A percentile compares a stretch with the other conserved stretches of the same genome.
Evolutionary conservation across 2,329 filamentous ascomycete species (phyloP).

Genomic region (Hypoxylon sp.): DNA sequence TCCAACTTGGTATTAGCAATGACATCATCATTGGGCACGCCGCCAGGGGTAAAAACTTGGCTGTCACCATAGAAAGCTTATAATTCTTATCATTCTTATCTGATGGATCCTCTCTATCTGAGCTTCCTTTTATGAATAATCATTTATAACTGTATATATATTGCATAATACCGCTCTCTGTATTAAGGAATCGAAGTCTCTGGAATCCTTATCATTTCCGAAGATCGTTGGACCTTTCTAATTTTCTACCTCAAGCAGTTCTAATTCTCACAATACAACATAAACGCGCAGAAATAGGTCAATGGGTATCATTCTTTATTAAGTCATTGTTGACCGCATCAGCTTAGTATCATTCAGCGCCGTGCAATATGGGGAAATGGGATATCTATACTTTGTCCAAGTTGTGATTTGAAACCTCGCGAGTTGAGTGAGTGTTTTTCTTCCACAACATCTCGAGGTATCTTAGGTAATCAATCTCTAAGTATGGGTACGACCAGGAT

Average conservation of each 20-base stretch:
- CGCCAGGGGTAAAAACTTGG: conserved; percentile 39
- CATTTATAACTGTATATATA: background rate
- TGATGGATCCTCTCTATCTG: conserved; percentile 1
- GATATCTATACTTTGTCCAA: background rate
- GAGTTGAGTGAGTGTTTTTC: background rate
- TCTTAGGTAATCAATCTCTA: background rate
- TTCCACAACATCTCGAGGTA: background rate
- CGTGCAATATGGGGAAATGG: background rate
- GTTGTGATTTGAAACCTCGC: background rate
- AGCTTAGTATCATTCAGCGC: background rate
- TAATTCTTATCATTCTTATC: conserved; percentile 17
- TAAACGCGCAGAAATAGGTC: background rate
- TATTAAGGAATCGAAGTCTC: background rate
- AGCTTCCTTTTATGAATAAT: background rate
- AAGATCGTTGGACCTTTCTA: background rate
- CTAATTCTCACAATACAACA: background rate
- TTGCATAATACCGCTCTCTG: background rate
- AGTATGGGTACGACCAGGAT: background rate
- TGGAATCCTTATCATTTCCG: background rate
- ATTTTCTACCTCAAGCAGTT: background rate
- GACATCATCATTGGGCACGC: conserved; percentile 34
- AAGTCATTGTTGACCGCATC: background rate
- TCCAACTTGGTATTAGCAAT: conserved; percentile 15
- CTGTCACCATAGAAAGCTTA: conserved; percentile 17
- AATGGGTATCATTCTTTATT: background rate